Evolutionary conservation across 192 early-diverging fungal species (phyloP).

Genomic region (Helicostylum pulchrum): DNA sequence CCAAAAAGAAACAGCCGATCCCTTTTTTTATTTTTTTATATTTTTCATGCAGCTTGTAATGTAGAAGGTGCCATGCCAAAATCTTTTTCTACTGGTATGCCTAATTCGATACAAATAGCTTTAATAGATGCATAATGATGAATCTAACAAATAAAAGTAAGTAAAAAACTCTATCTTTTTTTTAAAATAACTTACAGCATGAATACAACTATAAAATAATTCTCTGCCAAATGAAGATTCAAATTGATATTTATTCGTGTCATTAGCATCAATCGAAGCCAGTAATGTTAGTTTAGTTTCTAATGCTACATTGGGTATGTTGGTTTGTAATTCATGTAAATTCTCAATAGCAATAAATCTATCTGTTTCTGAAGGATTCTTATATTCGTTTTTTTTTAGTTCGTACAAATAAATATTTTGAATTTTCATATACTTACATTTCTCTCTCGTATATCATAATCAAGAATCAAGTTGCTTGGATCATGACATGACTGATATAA

Average conservation of each 20-base stretch:
- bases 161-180: background rate
- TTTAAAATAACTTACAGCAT: conserved; percentile 44
- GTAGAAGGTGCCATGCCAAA: conserved; percentile 59
- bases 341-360: conserved; percentile 34
- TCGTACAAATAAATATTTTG: background rate
- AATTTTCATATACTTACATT: conserved; percentile 29
- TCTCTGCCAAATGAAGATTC: conserved; percentile 50
- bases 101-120: conserved; percentile 52
- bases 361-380: conserved; percentile 46
- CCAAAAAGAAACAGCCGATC: too few relatives aligned
- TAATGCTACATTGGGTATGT: conserved; percentile 9
- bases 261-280: conserved; percentile 43
- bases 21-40: too few relatives aligned
- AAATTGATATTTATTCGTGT: conserved; percentile 23
- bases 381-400: background rate
- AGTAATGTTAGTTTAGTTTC: conserved; percentile 27
- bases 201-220: conserved; percentile 57
- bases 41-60: conserved; percentile 9
- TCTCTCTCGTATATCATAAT: conserved; percentile 43
- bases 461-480: conserved; percentile 29
- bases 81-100: conserved; percentile 34
- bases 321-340: conserved; percentile 24
- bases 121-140: conserved; percentile 61
- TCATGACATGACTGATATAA: conserved; percentile 28
- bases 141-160: conserved; percentile 32